Percentiles rank a stretch among this genome's conserved stretches.
phyloP scores from a whole-genome alignment of 1,284 basidiomycete genomes.

The Ceratobasidium sp. region DNA sequence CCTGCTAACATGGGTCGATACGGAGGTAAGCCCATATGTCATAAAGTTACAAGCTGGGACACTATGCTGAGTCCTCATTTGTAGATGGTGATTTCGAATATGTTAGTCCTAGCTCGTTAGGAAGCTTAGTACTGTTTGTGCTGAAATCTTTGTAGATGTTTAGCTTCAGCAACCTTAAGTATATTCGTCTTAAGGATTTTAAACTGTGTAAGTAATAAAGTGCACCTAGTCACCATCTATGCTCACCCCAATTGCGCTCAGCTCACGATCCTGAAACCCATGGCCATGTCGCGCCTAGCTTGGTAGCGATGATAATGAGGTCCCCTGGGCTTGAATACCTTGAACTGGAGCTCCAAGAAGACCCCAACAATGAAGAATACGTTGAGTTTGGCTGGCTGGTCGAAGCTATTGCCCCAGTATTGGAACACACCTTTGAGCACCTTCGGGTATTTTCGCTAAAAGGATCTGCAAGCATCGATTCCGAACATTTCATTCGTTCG shows the following conservation, averaged over 20 bases:
- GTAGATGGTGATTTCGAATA: constrained; percentile 9
- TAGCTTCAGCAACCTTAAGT: constrained; percentile 29
- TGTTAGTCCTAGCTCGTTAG: constrained; percentile 11
- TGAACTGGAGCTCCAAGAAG: constrained; percentile 30
- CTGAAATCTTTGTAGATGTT: constrained; percentile 10
- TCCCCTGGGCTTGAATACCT: constrained; percentile 30
- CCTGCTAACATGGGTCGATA: background rate
- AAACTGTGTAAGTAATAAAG: constrained; percentile 20
- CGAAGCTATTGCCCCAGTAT: constrained; percentile 28
- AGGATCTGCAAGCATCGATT: constrained; percentile 38
- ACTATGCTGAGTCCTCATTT: background rate
- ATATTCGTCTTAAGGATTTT: constrained; percentile 34
- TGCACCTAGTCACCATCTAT: background rate
- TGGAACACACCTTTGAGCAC: constrained; percentile 15
- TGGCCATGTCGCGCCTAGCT: constrained; percentile 11
- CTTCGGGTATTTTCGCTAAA: constrained; percentile 16
- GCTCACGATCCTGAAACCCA: constrained; percentile 28
- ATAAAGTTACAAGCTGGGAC: background rate
- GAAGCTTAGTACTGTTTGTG: background rate
- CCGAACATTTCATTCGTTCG: constrained; percentile 8
- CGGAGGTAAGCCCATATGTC: background rate
- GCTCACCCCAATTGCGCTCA: background rate
- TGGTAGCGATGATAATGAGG: constrained; percentile 27
- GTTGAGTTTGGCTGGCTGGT: constrained; percentile 23
- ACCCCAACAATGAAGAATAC: constrained; percentile 8